phyloP scores from a whole-genome alignment of 805 yeast genomes.

The Schwanniomyces polymorphus region DNA sequence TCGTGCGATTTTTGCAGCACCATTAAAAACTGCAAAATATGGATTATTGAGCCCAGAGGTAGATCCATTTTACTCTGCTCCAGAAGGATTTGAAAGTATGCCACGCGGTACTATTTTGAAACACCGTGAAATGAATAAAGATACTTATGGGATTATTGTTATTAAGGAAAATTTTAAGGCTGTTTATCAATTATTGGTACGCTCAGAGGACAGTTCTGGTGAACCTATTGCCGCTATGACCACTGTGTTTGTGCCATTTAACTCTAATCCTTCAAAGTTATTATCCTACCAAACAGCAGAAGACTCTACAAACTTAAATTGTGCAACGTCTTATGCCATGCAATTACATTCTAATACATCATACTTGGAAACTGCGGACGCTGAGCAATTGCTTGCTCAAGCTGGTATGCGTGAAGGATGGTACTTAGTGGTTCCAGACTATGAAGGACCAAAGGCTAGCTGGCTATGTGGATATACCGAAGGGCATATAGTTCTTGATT shows the following conservation, averaged over 20 bases:
- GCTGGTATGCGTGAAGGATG: slow-evolving; percentile 12
- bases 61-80: slow-evolving; percentile 13
- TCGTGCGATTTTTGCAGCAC: too few species aligned
- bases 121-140: slow-evolving; percentile 3
- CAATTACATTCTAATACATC: slow-evolving; percentile 9
- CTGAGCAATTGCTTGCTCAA: slow-evolving; percentile 14
- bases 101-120: slow-evolving; percentile 10
- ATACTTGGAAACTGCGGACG: slow-evolving; percentile 11
- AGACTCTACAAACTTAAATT: slow-evolving; percentile 16
- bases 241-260: slow-evolving; percentile 19
- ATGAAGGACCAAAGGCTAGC: slow-evolving; percentile 25
- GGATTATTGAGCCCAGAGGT: slow-evolving; percentile 6
- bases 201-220: slow-evolving; percentile 20
- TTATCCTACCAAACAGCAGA: slow-evolving; percentile 23
- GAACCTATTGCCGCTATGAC: slow-evolving; percentile 16
- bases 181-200: slow-evolving; percentile 22
- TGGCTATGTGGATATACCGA: slow-evolving; percentile 21
- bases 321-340: slow-evolving; percentile 20
- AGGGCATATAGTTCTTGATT: slow-evolving; percentile 23
- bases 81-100: slow-evolving; percentile 6
- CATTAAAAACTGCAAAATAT: too few species aligned
- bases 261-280: slow-evolving; percentile 19
- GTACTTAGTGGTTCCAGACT: slow-evolving; percentile 22
- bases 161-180: slow-evolving; percentile 8
- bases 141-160: slow-evolving; percentile 1